A percentile compares a stretch with the other conserved stretches of the same genome.
These are phyloP conservation scores for Amanita polypyramis DNA, from an alignment of 768 basidiomycete genomes.

Conservation along the genomic window DNA sequence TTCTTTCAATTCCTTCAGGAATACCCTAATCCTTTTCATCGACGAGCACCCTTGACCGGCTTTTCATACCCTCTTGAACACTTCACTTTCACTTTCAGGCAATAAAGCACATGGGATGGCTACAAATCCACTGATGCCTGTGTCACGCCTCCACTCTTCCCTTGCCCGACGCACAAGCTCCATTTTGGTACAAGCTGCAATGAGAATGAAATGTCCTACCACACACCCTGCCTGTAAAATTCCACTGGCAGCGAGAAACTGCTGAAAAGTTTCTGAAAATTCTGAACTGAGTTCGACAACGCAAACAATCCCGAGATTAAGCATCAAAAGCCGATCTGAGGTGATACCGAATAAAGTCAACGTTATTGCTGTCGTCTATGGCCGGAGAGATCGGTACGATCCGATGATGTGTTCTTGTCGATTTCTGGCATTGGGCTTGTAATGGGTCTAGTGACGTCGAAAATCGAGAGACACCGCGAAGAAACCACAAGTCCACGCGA, in stretches of 20 bases:
- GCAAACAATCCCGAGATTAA: slow-evolving; percentile 61
- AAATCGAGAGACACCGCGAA: slow-evolving; percentile 19
- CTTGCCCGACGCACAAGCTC: slow-evolving; percentile 38
- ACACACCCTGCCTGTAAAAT: slow-evolving; percentile 87
- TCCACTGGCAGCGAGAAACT: slow-evolving; percentile 80
- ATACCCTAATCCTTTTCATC: slow-evolving; percentile 49
- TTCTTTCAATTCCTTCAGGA: slow-evolving; percentile 57
- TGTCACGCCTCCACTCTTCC: slow-evolving; percentile 61
- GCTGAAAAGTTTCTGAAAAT: slow-evolving; percentile 63
- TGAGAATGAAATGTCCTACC: slow-evolving; percentile 50
- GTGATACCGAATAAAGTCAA: slow-evolving; percentile 81
- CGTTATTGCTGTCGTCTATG: slow-evolving; percentile 72
- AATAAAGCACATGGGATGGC: slow-evolving; percentile 56
- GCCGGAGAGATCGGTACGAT: background rate
- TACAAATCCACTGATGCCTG: slow-evolving; percentile 60
- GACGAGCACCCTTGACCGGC: slow-evolving; percentile 44
- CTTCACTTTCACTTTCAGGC: slow-evolving; percentile 56
- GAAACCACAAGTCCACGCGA: slow-evolving; percentile 19
- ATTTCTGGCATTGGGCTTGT: slow-evolving; percentile 13
- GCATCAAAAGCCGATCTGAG: slow-evolving; percentile 88
- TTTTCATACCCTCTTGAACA: slow-evolving; percentile 57
- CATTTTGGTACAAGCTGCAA: slow-evolving; percentile 80
- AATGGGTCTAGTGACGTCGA: slow-evolving; percentile 11
- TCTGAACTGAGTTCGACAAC: slow-evolving; percentile 70
- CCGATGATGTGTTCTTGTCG: slow-evolving; percentile 11